Evolutionary conservation across 495 filamentous ascomycete species (phyloP).

Genomic region (Penicillium angulare): DNA sequence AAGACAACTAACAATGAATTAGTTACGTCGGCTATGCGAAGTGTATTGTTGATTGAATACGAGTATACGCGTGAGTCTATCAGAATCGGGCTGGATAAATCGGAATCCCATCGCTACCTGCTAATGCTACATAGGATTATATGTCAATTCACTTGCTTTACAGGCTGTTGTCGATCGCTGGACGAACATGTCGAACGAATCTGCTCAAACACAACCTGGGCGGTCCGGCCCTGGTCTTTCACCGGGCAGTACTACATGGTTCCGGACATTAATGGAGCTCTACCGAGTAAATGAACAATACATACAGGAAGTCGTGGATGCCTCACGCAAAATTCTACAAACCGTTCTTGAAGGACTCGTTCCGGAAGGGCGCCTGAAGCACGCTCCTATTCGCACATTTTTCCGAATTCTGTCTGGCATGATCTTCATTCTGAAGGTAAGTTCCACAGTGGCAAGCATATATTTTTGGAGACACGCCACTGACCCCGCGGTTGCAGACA

Average conservation of each 20-base stretch:
- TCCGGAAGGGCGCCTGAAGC: constrained; percentile 80
- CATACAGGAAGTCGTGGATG: constrained; percentile 84
- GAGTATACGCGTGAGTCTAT: constrained; percentile 70
- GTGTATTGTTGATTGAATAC: constrained; percentile 86
- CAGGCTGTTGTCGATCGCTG: constrained; percentile 95
- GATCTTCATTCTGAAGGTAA: constrained; percentile 84
- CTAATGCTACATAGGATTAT: constrained; percentile 50
- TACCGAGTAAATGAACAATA: constrained; percentile 66
- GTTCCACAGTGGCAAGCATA: background rate
- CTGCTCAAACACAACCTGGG: constrained; percentile 44
- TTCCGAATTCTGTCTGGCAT: constrained; percentile 92
- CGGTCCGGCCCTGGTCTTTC: constrained; percentile 38
- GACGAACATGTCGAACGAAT: constrained; percentile 63
- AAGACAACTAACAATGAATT: constrained; percentile 20
- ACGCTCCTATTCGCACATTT: constrained; percentile 89
- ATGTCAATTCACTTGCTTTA: constrained; percentile 87
- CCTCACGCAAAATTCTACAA: constrained; percentile 76
- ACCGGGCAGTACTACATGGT: constrained; percentile 38
- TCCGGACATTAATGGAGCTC: constrained; percentile 54
- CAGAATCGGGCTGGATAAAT: too few relatives aligned
- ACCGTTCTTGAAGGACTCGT: constrained; percentile 82
- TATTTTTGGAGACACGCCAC: background rate
- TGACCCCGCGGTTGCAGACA: constrained; percentile 53
- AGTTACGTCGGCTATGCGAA: constrained; percentile 74
- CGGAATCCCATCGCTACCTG: too few relatives aligned